phyloP scores from a whole-genome alignment of 495 filamentous ascomycete species.

The Tuber calosporum region DNA sequence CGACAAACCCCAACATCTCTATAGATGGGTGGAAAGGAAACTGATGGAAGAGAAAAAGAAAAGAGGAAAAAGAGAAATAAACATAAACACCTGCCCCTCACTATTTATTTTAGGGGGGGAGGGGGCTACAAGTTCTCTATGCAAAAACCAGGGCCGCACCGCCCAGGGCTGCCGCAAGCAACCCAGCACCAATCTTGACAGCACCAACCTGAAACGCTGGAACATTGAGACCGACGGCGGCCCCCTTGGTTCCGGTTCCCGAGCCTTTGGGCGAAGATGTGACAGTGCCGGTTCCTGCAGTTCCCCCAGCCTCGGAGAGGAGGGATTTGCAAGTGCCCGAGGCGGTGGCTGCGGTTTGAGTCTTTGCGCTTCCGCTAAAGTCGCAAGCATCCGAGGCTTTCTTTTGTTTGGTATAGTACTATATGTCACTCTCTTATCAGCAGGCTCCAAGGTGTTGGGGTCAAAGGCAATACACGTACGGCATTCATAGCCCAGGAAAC shows the following conservation, averaged over 20 bases:
- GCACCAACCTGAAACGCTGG: conserved; percentile 28
- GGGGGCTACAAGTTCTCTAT: background rate
- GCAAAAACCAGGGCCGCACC: conserved; percentile 25
- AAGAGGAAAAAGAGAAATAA: background rate
- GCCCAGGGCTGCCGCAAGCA: conserved; percentile 31
- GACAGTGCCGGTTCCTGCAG: conserved; percentile 58
- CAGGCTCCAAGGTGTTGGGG: background rate
- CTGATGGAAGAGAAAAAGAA: background rate
- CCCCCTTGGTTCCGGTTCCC: conserved; percentile 46
- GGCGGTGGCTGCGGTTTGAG: conserved; percentile 45
- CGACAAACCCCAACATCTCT: background rate
- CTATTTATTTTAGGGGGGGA: background rate
- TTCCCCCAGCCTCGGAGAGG: conserved; percentile 55
- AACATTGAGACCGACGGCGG: conserved; percentile 41
- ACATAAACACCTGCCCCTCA: background rate
- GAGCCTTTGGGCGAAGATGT: conserved; percentile 51
- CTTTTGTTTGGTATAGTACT: conserved; percentile 65
- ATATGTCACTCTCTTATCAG: conserved; percentile 7
- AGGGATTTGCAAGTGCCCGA: conserved; percentile 52
- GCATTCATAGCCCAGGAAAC: conserved; percentile 72
- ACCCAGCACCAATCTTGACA: conserved; percentile 33
- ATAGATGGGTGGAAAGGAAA: background rate
- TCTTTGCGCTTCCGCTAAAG: conserved; percentile 62
- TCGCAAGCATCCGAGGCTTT: conserved; percentile 57
- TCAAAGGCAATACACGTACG: conserved; percentile 16